Conservation (phyloP, 2,329 filamentous ascomycete species). For the Aspergillus cejpii region DNA sequence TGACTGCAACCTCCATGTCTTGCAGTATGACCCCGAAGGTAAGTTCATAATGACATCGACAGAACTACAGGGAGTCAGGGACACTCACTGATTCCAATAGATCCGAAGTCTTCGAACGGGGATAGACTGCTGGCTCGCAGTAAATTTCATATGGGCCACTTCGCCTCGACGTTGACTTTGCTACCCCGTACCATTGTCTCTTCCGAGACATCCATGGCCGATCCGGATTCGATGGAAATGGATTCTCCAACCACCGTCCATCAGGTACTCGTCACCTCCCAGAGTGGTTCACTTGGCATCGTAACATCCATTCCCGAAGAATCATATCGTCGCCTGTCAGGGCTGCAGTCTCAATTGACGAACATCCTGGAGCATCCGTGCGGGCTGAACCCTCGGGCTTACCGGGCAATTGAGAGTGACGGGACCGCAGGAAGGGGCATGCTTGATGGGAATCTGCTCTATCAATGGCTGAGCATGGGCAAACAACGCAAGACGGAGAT, state of each 20-base stretch:
- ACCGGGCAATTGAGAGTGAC: conserved; percentile 55
- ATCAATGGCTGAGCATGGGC: conserved; percentile 68
- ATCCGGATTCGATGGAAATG: conserved; percentile 36
- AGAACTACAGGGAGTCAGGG: neutral
- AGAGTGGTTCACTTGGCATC: conserved; percentile 68
- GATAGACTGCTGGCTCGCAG: conserved; percentile 79
- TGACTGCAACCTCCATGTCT: conserved; percentile 76
- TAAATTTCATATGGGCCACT: conserved; percentile 80
- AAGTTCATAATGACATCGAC: conserved; percentile 37
- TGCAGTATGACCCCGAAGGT: conserved; percentile 95
- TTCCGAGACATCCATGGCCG: conserved; percentile 31
- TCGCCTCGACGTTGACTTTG: conserved; percentile 66
- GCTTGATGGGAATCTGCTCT: conserved; percentile 70
- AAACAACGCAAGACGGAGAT: conserved; percentile 66
- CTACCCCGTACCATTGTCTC: conserved; percentile 60
- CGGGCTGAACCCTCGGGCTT: conserved; percentile 75
- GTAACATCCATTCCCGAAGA: conserved; percentile 72
- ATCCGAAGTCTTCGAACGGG: conserved; percentile 87
- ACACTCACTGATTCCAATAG: conserved; percentile 42
- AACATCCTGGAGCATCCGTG: conserved; percentile 69
- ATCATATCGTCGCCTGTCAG: conserved; percentile 74
- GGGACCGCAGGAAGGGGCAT: conserved; percentile 53
- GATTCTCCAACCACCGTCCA: conserved; percentile 33
- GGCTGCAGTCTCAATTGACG: conserved; percentile 71
- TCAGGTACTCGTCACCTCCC: conserved; percentile 63